Evolutionary conservation across 768 basidiomycete genomes (phyloP).

Genomic region (Dioszegia crocea): DNA sequence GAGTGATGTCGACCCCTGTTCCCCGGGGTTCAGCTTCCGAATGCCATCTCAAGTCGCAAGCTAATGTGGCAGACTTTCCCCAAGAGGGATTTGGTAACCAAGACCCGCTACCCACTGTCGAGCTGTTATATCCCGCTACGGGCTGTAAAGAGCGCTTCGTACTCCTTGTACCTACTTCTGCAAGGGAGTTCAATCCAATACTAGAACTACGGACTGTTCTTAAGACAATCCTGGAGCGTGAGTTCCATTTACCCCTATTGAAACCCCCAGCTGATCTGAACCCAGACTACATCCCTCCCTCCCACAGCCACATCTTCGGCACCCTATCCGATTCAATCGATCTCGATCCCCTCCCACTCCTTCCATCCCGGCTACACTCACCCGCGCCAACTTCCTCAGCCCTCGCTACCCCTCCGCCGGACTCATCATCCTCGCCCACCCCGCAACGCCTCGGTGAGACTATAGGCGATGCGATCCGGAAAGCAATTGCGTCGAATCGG

Average conservation of each 20-base stretch:
- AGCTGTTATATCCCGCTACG: slow-evolving; percentile 42
- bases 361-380: slow-evolving; percentile 26
- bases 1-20: no score
- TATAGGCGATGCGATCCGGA: slow-evolving; percentile 39
- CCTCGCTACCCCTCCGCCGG: slow-evolving; percentile 25
- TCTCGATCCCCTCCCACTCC: slow-evolving; percentile 11
- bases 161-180: slow-evolving; percentile 29
- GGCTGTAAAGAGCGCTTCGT: slow-evolving; percentile 45
- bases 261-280: slow-evolving; percentile 1
- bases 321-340: slow-evolving; percentile 21
- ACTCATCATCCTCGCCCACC: background rate
- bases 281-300: slow-evolving; percentile 43
- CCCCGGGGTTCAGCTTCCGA: no score
- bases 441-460: slow-evolving; percentile 20
- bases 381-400: slow-evolving; percentile 18
- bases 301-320: slow-evolving; percentile 38
- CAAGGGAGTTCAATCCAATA: slow-evolving; percentile 43
- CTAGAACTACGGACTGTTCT: slow-evolving; percentile 37
- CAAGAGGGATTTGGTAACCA: slow-evolving; percentile 42
- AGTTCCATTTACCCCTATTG: slow-evolving; percentile 8
- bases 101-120: slow-evolving; percentile 35
- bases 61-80: slow-evolving; percentile 33
- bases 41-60: no score
- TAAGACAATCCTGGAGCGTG: slow-evolving; percentile 38
- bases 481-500: slow-evolving; percentile 36